Base-by-base conservation (phyloP, 2,329 filamentous ascomycete species). In the Pseudogymnoascus sp. region DNA sequence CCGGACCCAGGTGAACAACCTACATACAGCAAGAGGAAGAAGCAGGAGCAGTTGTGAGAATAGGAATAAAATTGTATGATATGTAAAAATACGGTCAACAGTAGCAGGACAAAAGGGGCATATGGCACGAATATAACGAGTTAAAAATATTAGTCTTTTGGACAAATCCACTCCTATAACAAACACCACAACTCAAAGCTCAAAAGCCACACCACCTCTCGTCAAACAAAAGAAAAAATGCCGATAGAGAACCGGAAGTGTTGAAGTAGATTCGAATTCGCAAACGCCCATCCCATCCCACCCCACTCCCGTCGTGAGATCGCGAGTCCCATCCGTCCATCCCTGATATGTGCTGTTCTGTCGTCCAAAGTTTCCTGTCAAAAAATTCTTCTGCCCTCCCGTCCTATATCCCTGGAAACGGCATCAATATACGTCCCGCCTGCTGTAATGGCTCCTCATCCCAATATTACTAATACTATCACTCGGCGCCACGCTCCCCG, bases 401-500 rank as follows among this genome's bases (percentile, higher is more conserved):
- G n/a, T n/a, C n/a, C n/a, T n/a, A n/a, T n/a, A n/a, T n/a, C n/a
- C n/a, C n/a, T n/a, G n/a, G n/a, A n/a, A n/a, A n/a, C n/a, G n/a
- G n/a, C n/a, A n/a, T n/a, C n/a, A n/a, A n/a, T n/a, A n/a, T n/a
- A 53, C 43, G 2, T 53, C 23, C 7, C 43, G 12, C 14, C 43
- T 28, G 14, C 23, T 53, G 14, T 53, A 53, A 2, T 53, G 43
- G 8, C 72, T 73, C 43, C 76, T 74, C 65, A 71, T 78, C 21
- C 83, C 84, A n/a, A 86, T 78, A 67, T 82, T 84, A 70, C 83
- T 86, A 63, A 87, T 84, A 69, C 84, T 87, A 70, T 87, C 84
- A 68, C 79, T 82, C 1, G 84, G 84, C 46, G 79, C 82, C 37
- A 87, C 75, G 68, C 82, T 85, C 59, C 77, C 79, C 61, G 75